Percentiles rank a stretch among this genome's conserved stretches.
These are phyloP conservation scores for Babesia ovata DNA, from an alignment of 169 alveolate genomes.

Conservation along the genomic window DNA sequence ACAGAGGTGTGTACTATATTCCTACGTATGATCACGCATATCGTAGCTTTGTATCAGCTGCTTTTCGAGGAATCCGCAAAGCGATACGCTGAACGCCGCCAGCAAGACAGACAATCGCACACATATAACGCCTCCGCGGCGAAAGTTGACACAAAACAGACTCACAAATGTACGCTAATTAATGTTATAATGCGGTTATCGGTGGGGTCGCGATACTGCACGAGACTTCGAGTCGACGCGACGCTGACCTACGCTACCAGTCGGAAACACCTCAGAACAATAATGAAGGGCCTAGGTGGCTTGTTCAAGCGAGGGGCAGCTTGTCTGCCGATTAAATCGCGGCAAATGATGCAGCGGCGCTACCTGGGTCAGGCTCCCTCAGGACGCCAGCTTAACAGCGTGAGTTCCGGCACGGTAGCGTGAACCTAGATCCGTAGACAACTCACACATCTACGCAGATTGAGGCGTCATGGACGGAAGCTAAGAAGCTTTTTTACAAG, in stretches of 20 bases:
- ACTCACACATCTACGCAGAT: constrained; percentile 17
- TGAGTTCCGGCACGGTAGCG: constrained; percentile 1
- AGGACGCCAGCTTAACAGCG: constrained; percentile 52
- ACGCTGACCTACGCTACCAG: not conserved
- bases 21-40: not conserved
- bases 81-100: constrained; percentile 4
- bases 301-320: constrained; percentile 3
- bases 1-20: constrained; percentile 35
- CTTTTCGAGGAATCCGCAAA: constrained; percentile 16
- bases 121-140: no score
- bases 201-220: constrained; percentile 8
- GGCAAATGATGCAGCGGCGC: constrained; percentile 27
- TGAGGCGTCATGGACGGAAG: constrained; percentile 70
- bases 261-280: not conserved
- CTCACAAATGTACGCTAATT: not conserved
- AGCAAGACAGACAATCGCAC: no score
- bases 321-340: constrained; percentile 33
- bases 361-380: constrained; percentile 70
- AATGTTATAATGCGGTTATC: no score
- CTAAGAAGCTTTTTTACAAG: constrained; percentile 66
- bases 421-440: not conserved
- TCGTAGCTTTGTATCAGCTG: constrained; percentile 45
- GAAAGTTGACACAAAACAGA: not conserved
- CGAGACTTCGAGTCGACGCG: no score
- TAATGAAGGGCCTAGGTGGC: not conserved